Evolutionary conservation across 805 yeast genomes (phyloP).

Genomic region (Millerago galiae): DNA sequence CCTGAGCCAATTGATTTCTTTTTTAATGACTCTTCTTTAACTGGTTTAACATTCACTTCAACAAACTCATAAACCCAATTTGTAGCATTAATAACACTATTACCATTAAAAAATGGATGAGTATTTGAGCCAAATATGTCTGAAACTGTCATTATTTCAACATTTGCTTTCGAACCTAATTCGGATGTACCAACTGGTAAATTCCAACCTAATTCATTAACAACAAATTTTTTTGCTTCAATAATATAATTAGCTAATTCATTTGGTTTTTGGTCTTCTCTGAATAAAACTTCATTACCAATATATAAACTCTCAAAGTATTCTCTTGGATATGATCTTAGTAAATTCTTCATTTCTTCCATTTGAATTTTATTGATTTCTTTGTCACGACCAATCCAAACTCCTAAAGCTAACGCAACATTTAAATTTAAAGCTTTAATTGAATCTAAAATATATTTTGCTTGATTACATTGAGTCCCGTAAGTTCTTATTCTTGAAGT

Average conservation of each 20-base stretch:
- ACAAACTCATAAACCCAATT: constrained; percentile 48
- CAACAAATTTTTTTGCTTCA: constrained; percentile 33
- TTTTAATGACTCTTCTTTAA: constrained; percentile 21
- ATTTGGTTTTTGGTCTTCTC: constrained; percentile 38
- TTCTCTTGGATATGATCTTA: constrained; percentile 37
- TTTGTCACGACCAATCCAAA: constrained; percentile 50
- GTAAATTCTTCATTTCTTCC: constrained; percentile 33
- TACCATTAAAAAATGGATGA: constrained; percentile 67
- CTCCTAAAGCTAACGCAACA: constrained; percentile 53
- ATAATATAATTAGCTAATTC: constrained; percentile 37
- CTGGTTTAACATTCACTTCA: constrained; percentile 36
- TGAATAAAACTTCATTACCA: constrained; percentile 57
- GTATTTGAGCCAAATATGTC: constrained; percentile 59
- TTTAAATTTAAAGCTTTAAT: constrained; percentile 43
- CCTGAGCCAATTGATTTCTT: constrained; percentile 16
- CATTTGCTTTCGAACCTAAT: constrained; percentile 40
- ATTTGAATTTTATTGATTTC: constrained; percentile 41
- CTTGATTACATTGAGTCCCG: constrained; percentile 59
- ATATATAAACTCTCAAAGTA: constrained; percentile 46
- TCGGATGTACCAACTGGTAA: constrained; percentile 62
- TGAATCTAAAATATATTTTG: constrained; percentile 44
- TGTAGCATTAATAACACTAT: constrained; percentile 37
- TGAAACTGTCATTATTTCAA: constrained; percentile 33
- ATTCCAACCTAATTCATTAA: constrained; percentile 27
- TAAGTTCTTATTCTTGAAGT: constrained; percentile 53